Evolutionary conservation across 345 rosid genomes (phyloP).

Genomic region (Eucalyptus rudis): DNA sequence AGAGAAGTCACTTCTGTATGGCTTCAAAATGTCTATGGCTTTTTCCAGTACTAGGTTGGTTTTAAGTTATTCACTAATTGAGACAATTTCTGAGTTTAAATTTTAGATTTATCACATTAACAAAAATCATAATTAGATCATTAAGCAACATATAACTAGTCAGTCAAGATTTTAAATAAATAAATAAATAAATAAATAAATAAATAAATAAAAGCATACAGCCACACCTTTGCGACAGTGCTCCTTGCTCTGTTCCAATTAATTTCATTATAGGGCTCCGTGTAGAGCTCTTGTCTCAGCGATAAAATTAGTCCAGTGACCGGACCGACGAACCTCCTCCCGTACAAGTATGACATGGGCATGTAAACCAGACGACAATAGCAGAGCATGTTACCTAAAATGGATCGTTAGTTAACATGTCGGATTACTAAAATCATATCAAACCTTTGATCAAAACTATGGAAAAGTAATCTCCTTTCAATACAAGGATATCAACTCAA

Average conservation of each 20-base stretch:
- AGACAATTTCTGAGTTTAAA: background rate
- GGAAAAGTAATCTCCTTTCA: background rate
- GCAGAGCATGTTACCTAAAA: slow-evolving; percentile 41
- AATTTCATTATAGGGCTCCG: slow-evolving; percentile 30
- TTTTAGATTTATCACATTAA: background rate
- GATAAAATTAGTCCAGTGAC: slow-evolving; percentile 23
- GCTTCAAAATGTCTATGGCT: background rate
- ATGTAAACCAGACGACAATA: slow-evolving; percentile 44
- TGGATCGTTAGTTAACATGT: background rate
- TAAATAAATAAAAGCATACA: too few relatives aligned
- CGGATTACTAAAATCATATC: background rate
- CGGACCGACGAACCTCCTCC: slow-evolving; percentile 48
- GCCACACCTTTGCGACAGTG: slow-evolving; percentile 29
- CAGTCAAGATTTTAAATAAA: background rate
- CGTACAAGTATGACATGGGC: slow-evolving; percentile 67
- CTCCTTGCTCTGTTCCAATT: slow-evolving; percentile 42
- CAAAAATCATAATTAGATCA: background rate
- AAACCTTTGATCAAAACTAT: background rate
- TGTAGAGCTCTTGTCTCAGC: slow-evolving; percentile 43
- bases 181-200: too few relatives aligned
- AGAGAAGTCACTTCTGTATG: background rate
- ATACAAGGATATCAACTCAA: background rate
- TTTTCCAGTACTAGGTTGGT: background rate
- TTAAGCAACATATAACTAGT: background rate
- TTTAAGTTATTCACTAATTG: background rate